A percentile compares a stretch with the other conserved stretches of the same genome.
These are phyloP conservation scores for Suhomyces bokatorum DNA, from an alignment of 1,139 yeast species.

Conservation along the genomic window DNA sequence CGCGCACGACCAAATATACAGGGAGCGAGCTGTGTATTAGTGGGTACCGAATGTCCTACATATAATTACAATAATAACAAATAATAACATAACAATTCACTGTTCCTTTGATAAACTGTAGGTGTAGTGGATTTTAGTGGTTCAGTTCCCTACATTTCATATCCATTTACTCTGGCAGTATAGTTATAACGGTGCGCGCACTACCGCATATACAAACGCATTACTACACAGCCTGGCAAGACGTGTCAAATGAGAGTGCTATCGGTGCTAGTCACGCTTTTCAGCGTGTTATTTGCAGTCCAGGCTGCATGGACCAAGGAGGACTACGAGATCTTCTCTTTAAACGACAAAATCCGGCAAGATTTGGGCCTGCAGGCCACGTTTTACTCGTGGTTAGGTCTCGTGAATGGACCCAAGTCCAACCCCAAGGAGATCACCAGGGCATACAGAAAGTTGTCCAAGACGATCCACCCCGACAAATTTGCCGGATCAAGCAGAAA, in stretches of 20 bases:
- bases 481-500: constrained; percentile 41
- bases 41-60: too few species aligned
- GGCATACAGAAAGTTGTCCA: constrained; percentile 72
- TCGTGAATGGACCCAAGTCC: constrained; percentile 54
- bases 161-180: too few species aligned
- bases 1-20: background rate
- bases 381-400: constrained; percentile 68
- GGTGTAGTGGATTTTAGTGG: too few species aligned
- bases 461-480: constrained; percentile 84
- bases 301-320: constrained; percentile 44
- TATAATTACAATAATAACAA: too few species aligned
- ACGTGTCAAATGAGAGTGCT: constrained; percentile 2
- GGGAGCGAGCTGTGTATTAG: too few species aligned
- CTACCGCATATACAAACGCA: background rate
- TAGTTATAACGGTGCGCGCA: too few species aligned
- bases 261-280: background rate
- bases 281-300: constrained; percentile 3
- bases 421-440: constrained; percentile 63
- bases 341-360: constrained; percentile 63
- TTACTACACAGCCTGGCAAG: background rate
- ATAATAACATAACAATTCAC: too few species aligned
- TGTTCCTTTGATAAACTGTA: too few species aligned
- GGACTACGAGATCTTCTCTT: constrained; percentile 78
- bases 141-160: too few species aligned
- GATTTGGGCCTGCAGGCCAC: constrained; percentile 65